Base-by-base conservation (phyloP, 2,329 filamentous ascomycete genomes). In the Neonectria coccinea region DNA sequence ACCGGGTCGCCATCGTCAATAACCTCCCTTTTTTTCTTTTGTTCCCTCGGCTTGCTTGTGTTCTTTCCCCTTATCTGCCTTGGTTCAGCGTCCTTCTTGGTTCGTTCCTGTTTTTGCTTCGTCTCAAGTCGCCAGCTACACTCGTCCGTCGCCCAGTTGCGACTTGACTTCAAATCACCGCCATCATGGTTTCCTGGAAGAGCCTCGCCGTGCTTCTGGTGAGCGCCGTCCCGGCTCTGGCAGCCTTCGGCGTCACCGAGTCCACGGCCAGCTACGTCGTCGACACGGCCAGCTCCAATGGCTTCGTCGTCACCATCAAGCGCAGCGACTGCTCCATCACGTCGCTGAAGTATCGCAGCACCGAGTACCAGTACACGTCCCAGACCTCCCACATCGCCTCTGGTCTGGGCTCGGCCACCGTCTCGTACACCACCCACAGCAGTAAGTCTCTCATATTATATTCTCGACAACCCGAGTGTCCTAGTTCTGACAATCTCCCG, bases 311-410 rank as follows among this genome's bases (percentile, higher is more conserved):
- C 67, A 83, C 82, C 3, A 82, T 88, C 54, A 83, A 79, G 67
- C 79, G 82, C 51, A 80, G 79, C 16, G 89, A 79, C 73, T 90
- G 88, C 68, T 89, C 90, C 69, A 88, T 91, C 74, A 89, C 83
- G 14, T 90, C 88, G 0, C 86, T 91, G 74, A 83, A 84, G 58
- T 90, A 84, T 73, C 84, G 85, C 25, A 85, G 86, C 64, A 81
- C 82, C 47, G 86, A 91, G 73, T 82, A 88, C 8, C 89, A 91
- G 75, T 86, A 87, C 68, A 66, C 67, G 51, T 74, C 73, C 25
- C 73, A 75, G 53, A 78, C 76, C 45, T 76, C 78, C 12, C 72
- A 84, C 51, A 80, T 80, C 9, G 82, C 82, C 2, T 79, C 78
- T n/a, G 75, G 75, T n/a, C 75, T 77, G 20, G 82, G 82, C 6